Evolutionary conservation across 192 early-diverging fungal genomes (phyloP).

Genomic region (Lobosporangium transversale): DNA sequence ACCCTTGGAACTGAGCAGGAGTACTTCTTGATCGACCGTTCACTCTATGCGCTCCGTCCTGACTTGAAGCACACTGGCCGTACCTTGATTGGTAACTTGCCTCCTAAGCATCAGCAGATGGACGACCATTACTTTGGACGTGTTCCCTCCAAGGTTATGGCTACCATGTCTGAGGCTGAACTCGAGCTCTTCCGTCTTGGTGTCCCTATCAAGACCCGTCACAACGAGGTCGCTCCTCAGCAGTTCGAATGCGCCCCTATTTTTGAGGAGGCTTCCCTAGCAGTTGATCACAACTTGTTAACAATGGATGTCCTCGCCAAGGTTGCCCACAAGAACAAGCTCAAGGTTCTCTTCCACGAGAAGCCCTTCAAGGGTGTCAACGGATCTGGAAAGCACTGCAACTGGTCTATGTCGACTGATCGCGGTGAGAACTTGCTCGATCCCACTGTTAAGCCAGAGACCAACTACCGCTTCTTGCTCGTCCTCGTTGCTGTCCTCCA

Average conservation of each 20-base stretch:
- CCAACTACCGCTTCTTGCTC: constrained; percentile 98
- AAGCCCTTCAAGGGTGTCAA: constrained; percentile 99
- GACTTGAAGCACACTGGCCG: constrained; percentile 98
- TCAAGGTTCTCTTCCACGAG: constrained; percentile 99
- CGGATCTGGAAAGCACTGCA: constrained; percentile 99
- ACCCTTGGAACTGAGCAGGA: constrained; percentile 99
- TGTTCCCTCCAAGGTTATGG: constrained; percentile 92
- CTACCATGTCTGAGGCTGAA: constrained; percentile 92
- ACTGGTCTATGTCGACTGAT: constrained; percentile 97
- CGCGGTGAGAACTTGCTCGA: constrained; percentile 97
- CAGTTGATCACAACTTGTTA: constrained; percentile 98
- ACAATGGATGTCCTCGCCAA: constrained; percentile 97
- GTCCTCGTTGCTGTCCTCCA: constrained; percentile 92
- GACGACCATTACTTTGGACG: constrained; percentile 99
- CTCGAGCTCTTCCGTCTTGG: constrained; percentile 94
- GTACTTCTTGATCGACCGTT: constrained; percentile 98
- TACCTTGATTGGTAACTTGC: constrained; percentile 91
- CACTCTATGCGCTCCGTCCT: constrained; percentile 90
- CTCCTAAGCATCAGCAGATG: constrained; percentile 98
- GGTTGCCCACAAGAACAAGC: constrained; percentile 97
- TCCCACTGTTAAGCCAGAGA: constrained; percentile 95
- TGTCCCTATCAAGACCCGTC: constrained; percentile 98
- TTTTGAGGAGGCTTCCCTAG: constrained; percentile 95
- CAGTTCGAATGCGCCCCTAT: constrained; percentile 99
- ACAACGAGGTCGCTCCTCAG: constrained; percentile 98